phyloP scores from a whole-genome alignment of 2,329 filamentous ascomycete genomes.

The Epichloe hybrida region DNA sequence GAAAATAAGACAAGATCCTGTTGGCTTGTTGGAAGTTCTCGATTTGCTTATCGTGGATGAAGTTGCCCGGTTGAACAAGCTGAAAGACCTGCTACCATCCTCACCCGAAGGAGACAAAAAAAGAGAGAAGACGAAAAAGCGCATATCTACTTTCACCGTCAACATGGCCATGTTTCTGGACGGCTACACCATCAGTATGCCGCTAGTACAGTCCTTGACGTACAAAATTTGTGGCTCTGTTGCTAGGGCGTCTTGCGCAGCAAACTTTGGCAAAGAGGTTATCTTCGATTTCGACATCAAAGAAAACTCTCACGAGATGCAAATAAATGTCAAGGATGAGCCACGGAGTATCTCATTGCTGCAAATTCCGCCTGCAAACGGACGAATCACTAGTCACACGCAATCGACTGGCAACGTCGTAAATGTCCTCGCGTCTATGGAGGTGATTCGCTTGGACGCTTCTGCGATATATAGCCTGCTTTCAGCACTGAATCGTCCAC shows the following conservation, averaged over 20 bases:
- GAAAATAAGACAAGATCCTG: conserved; percentile 62
- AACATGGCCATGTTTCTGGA: conserved; percentile 77
- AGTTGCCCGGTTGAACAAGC: conserved; percentile 49
- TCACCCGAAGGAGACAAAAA: conserved; percentile 13
- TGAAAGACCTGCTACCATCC: conserved; percentile 35
- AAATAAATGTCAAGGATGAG: conserved; percentile 49
- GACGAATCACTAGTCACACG: conserved; percentile 54
- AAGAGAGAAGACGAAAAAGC: conserved; percentile 26
- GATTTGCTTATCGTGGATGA: conserved; percentile 74
- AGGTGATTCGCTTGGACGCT: conserved; percentile 72
- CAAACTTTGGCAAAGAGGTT: conserved; percentile 53
- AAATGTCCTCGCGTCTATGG: conserved; percentile 62
- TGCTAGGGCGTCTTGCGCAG: conserved; percentile 62
- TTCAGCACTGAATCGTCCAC: conserved; percentile 67
- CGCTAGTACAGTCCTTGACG: conserved; percentile 65
- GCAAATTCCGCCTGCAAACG: conserved; percentile 78
- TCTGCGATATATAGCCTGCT: conserved; percentile 82
- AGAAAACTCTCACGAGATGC: conserved; percentile 70
- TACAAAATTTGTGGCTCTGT: conserved; percentile 72
- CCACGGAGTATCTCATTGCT: conserved; percentile 61
- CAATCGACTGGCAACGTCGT: conserved; percentile 47
- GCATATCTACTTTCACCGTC: conserved; percentile 39
- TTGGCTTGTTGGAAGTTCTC: conserved; percentile 62
- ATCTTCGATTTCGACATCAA: conserved; percentile 90
- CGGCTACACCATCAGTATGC: conserved; percentile 62